These are phyloP conservation scores for Neofusicoccum sp. DNA, from an alignment of 2,329 filamentous ascomycete species.

Conservation along the genomic window DNA sequence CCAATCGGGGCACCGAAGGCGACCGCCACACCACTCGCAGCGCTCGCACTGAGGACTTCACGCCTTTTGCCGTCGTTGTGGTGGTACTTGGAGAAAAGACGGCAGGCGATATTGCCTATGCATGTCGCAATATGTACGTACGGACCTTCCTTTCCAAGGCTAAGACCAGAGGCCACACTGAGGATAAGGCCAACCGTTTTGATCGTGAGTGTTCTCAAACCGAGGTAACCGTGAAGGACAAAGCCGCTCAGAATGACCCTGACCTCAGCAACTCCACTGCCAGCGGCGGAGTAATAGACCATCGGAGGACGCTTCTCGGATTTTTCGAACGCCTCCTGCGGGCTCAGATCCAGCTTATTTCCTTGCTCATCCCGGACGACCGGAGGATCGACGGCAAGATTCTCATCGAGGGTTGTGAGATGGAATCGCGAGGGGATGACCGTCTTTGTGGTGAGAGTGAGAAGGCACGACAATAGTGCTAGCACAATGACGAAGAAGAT, in stretches of 20 bases:
- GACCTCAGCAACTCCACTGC: constrained; percentile 95
- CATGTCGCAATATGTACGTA: constrained; percentile 98
- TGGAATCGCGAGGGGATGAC: constrained; percentile 87
- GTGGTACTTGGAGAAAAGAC: constrained; percentile 93
- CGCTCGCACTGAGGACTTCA: constrained; percentile 90
- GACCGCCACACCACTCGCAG: constrained; percentile 88
- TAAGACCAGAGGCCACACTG: constrained; percentile 89
- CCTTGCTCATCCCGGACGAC: constrained; percentile 44
- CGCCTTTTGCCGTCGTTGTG: constrained; percentile 91
- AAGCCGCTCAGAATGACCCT: constrained; percentile 98
- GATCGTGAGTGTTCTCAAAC: constrained; percentile 80
- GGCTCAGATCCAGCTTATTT: constrained; percentile 45
- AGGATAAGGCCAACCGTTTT: constrained; percentile 83
- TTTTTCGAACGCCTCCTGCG: constrained; percentile 43
- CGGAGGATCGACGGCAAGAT: constrained; percentile 68
- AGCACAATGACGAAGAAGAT: constrained; percentile 71
- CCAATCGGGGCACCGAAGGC: constrained; percentile 91
- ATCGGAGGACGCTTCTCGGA: constrained; percentile 63
- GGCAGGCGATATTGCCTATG: constrained; percentile 91
- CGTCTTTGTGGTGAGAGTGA: constrained; percentile 91
- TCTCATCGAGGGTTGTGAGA: constrained; percentile 88
- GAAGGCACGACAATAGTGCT: constrained; percentile 70
- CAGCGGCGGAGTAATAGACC: constrained; percentile 94
- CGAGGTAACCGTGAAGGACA: constrained; percentile 92
- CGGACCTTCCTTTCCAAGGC: constrained; percentile 90